Evolutionary conservation across 495 filamentous ascomycete genomes (phyloP).

Genomic region (Neurospora intermedia): DNA sequence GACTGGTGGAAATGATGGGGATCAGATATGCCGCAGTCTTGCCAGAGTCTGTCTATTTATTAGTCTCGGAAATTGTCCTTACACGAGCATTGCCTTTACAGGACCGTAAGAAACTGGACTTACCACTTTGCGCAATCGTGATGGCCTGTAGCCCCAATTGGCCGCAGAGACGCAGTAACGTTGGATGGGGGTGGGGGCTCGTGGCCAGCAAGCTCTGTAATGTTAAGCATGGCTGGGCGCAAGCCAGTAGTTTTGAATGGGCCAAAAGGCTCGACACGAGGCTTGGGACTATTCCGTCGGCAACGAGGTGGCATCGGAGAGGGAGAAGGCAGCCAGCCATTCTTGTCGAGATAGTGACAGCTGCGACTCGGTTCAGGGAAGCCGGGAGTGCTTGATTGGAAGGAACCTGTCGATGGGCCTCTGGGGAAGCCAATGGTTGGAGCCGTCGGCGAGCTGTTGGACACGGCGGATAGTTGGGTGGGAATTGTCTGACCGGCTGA

Average conservation of each 20-base stretch:
- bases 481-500: no score
- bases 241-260: background rate
- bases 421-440: no score
- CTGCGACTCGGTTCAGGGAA: no score
- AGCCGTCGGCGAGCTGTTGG: no score
- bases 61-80: background rate
- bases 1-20: background rate
- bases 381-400: no score
- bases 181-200: background rate
- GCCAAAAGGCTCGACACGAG: background rate
- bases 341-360: slow-evolving; percentile 49
- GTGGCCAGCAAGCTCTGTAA: background rate
- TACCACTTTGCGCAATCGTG: background rate
- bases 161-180: background rate
- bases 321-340: slow-evolving; percentile 12
- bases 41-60: background rate
- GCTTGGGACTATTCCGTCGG: background rate
- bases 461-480: no score
- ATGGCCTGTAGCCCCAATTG: background rate
- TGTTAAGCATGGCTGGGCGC: background rate
- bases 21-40: background rate
- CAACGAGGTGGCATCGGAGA: background rate
- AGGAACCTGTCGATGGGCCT: no score
- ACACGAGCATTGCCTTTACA: background rate
- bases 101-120: background rate